Evolutionary conservation across 1,139 yeast species (phyloP).

Genomic region (Meyerozyma guilliermondii): DNA sequence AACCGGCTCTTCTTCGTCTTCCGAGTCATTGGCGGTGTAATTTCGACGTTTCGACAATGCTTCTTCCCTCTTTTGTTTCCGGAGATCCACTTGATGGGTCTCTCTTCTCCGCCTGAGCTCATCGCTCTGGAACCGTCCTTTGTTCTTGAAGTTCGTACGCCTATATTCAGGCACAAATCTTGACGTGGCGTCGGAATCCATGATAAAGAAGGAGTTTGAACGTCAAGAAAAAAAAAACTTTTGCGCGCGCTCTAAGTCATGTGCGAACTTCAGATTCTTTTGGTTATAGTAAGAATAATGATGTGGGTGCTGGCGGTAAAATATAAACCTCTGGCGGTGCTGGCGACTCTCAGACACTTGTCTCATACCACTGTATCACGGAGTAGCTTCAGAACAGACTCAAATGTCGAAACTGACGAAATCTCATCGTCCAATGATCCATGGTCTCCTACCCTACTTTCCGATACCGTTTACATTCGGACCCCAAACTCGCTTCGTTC

Average conservation of each 20-base stretch:
- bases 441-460: constrained; percentile 43
- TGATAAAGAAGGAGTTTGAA: constrained; percentile 14
- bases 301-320: too few species aligned
- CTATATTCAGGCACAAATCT: constrained; percentile 97
- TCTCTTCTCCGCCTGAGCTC: constrained; percentile 98
- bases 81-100: constrained; percentile 91
- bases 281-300: too few species aligned
- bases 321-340: neutral
- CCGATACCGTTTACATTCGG: constrained; percentile 31
- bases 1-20: constrained; percentile 44
- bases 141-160: constrained; percentile 93
- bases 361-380: neutral
- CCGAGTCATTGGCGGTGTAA: constrained; percentile 42
- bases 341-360: neutral
- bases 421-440: constrained; percentile 41
- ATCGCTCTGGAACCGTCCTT: constrained; percentile 90
- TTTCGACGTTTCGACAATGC: constrained; percentile 90
- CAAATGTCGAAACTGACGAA: constrained; percentile 39
- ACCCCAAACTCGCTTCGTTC: constrained; percentile 18
- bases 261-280: neutral
- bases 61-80: constrained; percentile 96
- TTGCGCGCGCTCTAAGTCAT: neutral
- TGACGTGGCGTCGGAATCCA: constrained; percentile 77
- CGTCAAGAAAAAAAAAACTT: neutral
- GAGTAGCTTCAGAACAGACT: constrained; percentile 15